These are phyloP conservation scores for Cutaneotrichosporon cyanovorans DNA, from an alignment of 1,284 basidiomycete species.

Conservation along the genomic window DNA sequence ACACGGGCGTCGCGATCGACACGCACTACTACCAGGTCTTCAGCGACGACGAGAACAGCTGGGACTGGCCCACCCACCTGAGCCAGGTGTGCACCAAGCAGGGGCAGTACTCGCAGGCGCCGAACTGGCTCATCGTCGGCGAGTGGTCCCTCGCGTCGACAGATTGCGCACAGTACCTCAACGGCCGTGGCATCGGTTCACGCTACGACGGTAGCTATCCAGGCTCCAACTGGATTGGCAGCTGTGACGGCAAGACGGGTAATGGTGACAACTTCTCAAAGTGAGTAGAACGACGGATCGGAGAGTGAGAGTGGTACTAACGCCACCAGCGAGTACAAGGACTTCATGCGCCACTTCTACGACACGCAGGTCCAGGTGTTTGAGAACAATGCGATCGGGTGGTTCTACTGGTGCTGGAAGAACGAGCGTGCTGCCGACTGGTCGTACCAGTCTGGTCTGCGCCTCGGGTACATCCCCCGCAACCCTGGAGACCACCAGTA, in stretches of 20 bases:
- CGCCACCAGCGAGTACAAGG: slow-evolving; percentile 66
- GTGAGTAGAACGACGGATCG: slow-evolving; percentile 24
- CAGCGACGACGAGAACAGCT: slow-evolving; percentile 54
- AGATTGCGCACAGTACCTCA: slow-evolving; percentile 13
- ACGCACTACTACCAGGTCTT: slow-evolving; percentile 77
- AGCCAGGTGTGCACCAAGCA: slow-evolving; percentile 52
- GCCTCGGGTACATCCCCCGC: slow-evolving; percentile 73
- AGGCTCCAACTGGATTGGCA: slow-evolving; percentile 62
- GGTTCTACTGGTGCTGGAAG: slow-evolving; percentile 45
- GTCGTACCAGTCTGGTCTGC: slow-evolving; percentile 55
- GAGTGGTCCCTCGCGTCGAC: slow-evolving; percentile 69
- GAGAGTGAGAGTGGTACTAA: background rate
- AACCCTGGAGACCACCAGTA: slow-evolving; percentile 52
- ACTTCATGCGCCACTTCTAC: slow-evolving; percentile 71
- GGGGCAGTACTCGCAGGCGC: slow-evolving; percentile 50
- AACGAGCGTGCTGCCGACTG: slow-evolving; percentile 58
- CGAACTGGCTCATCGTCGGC: slow-evolving; percentile 67
- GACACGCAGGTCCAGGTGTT: slow-evolving; percentile 60
- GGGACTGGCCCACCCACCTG: slow-evolving; percentile 60
- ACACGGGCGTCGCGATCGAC: slow-evolving; percentile 67
- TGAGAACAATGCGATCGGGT: slow-evolving; percentile 44
- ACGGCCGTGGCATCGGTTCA: slow-evolving; percentile 4
- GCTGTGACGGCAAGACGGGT: slow-evolving; percentile 66
- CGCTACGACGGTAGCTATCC: slow-evolving; percentile 58
- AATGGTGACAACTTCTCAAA: slow-evolving; percentile 58